Evolutionary conservation across 2,329 filamentous ascomycete species (phyloP).

Genomic region (Alternaria alternata): DNA sequence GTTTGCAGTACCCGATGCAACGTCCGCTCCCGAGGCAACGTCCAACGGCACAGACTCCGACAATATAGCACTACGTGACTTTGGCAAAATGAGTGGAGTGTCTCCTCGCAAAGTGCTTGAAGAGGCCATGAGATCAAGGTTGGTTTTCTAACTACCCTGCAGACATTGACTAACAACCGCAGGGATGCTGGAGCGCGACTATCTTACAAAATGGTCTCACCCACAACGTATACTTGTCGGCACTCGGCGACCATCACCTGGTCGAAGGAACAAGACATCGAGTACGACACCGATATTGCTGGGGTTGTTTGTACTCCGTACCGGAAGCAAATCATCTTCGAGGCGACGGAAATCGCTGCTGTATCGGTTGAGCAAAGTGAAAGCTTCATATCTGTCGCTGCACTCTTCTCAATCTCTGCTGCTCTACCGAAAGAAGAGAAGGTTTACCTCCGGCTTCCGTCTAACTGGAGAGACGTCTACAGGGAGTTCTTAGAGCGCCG

Average conservation of each 20-base stretch:
- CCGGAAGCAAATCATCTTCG: conserved; percentile 65
- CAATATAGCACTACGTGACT: conserved; percentile 75
- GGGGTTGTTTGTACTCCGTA: conserved; percentile 57
- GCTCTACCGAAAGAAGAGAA: conserved; percentile 86
- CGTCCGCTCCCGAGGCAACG: conserved; percentile 49
- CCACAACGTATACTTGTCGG: conserved; percentile 76
- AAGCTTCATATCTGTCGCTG: conserved; percentile 81
- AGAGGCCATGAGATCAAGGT: conserved; percentile 86
- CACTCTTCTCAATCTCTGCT: conserved; percentile 81
- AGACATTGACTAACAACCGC: neutral
- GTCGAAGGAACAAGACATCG: conserved; percentile 74
- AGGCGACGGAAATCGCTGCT: conserved; percentile 78
- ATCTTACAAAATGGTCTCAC: conserved; percentile 73
- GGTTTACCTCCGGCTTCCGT: conserved; percentile 77
- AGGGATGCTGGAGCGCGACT: conserved; percentile 77
- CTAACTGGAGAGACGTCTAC: conserved; percentile 86
- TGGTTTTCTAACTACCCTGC: conserved; percentile 22
- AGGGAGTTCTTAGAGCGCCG: conserved; percentile 75
- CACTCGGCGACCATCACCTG: conserved; percentile 79
- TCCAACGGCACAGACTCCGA: conserved; percentile 47
- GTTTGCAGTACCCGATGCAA: conserved; percentile 58
- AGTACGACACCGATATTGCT: conserved; percentile 53
- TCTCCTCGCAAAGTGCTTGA: conserved; percentile 80
- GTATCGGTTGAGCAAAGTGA: conserved; percentile 84
- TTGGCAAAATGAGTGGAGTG: conserved; percentile 82